These are phyloP conservation scores for Xerophyta viscosa DNA, from an alignment of 106 monocot species.

Conservation along the genomic window DNA sequence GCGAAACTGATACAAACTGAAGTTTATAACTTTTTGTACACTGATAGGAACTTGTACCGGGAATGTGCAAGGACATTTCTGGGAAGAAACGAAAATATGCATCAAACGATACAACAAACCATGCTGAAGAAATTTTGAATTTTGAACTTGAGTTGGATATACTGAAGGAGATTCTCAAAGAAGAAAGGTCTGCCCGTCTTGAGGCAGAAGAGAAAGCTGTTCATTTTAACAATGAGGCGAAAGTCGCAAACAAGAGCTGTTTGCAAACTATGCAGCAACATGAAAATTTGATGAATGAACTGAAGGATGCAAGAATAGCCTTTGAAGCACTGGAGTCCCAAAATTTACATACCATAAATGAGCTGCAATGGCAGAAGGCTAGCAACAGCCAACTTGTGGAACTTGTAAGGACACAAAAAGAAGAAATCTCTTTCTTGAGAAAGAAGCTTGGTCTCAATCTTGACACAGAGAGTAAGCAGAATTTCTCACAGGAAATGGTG, in stretches of 20 bases:
- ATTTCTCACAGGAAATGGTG: conserved; percentile 3
- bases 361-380: conserved; percentile 45
- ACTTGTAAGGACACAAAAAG: conserved; percentile 24
- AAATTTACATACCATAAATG: conserved; percentile 45
- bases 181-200: conserved; percentile 48
- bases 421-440: conserved; percentile 38
- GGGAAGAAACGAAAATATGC: conserved; percentile 2
- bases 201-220: conserved; percentile 33
- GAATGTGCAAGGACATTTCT: conserved; percentile 1
- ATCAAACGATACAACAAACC: conserved; percentile 3
- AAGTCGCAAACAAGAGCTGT: conserved; percentile 17
- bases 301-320: conserved; percentile 49
- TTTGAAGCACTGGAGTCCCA: conserved; percentile 83
- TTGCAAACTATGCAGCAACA: conserved; percentile 15
- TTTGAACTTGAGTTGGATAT: conserved; percentile 85
- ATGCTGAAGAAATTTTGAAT: conserved; percentile 48
- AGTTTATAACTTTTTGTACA: too few relatives aligned
- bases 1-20: too few relatives aligned
- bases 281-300: conserved; percentile 34
- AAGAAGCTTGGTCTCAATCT: conserved; percentile 14
- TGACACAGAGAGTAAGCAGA: conserved; percentile 10
- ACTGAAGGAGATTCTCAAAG: conserved; percentile 61
- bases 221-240: conserved; percentile 16
- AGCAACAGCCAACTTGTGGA: conserved; percentile 16
- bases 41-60: conserved; percentile 30